Base-by-base conservation (phyloP, 257 asterid genomes). In the Coffea canephora region DNA sequence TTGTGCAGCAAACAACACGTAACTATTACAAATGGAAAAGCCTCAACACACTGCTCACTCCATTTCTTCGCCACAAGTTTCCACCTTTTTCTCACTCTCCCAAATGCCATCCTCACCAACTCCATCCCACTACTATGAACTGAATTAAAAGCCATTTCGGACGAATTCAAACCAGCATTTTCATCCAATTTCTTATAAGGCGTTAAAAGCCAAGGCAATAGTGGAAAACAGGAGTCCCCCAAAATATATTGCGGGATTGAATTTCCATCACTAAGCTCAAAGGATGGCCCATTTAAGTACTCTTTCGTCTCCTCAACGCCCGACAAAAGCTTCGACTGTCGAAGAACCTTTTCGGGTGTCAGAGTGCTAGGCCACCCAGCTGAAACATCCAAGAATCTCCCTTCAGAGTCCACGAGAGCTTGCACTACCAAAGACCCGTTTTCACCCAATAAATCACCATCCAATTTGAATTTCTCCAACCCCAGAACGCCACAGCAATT, bases 401-500 rank as follows among this genome's bases (percentile, higher is more conserved):
- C 96, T 88, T 95, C 98, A 11, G 97, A 93, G 74, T 93, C 99
- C 73, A 95, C 97, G 84, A 95, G 85, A 75, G 94, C 99, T 77
- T 95, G 98, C 86, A 94, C 98, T 43, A 85, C 69, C 85, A 90
- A 85, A 74, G 78, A 87, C 73, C 85, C 90, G 45, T 83, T 78
- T 71, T 82, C 85, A 39, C 89, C 91, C 31, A 82, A 61, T 69
- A 73, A 75, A 71, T 82, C 79, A 64, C 87, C 82, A 31, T 87
- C 94, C 78, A 93, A 57, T 76, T 86, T 89, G 74, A 93, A 93
- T 80, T 80, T 91, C 71, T 93, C 97, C 65, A 89, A 69, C 79
- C 99, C 99, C 83, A 93, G 72, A 78, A 90, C 92, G 10, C 98
- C 98, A 79, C 97, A 95, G 73, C 98, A 95, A 75, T 95, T 93